Percentiles rank a stretch among this genome's conserved stretches.
Evolutionary conservation across 148 eudicot species (phyloP).

Genomic region (Rhododendron ovatum): DNA sequence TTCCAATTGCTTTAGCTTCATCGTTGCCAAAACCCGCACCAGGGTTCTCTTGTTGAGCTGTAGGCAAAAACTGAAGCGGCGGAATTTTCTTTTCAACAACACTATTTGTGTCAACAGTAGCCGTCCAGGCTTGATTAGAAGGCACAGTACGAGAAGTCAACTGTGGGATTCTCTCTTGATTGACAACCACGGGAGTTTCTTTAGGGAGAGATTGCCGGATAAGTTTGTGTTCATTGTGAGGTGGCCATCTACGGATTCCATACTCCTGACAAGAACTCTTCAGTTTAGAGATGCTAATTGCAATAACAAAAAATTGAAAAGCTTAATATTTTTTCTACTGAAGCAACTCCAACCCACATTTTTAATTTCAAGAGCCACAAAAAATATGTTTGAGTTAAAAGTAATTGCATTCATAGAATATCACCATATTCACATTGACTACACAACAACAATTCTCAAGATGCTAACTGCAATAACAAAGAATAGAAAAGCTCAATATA

Average conservation of each 20-base stretch:
- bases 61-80: too few relatives aligned
- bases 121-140: neutral
- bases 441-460: too few relatives aligned
- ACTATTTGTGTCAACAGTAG: neutral
- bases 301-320: neutral
- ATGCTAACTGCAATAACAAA: neutral
- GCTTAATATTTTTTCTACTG: too few relatives aligned
- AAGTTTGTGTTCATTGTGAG: neutral
- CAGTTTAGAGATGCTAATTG: neutral
- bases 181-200: neutral
- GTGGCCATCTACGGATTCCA: neutral
- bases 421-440: too few relatives aligned
- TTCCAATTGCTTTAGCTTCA: too few relatives aligned
- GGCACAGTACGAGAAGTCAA: neutral
- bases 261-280: neutral
- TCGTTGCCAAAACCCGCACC: too few relatives aligned
- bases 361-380: too few relatives aligned
- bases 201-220: too few relatives aligned
- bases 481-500: neutral
- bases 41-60: too few relatives aligned
- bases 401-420: too few relatives aligned
- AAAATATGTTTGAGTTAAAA: too few relatives aligned
- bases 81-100: neutral
- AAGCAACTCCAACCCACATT: too few relatives aligned
- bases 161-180: neutral